phyloP scores from a whole-genome alignment of 208 protist species.

The Blastocrithidia nonstop region DNA sequence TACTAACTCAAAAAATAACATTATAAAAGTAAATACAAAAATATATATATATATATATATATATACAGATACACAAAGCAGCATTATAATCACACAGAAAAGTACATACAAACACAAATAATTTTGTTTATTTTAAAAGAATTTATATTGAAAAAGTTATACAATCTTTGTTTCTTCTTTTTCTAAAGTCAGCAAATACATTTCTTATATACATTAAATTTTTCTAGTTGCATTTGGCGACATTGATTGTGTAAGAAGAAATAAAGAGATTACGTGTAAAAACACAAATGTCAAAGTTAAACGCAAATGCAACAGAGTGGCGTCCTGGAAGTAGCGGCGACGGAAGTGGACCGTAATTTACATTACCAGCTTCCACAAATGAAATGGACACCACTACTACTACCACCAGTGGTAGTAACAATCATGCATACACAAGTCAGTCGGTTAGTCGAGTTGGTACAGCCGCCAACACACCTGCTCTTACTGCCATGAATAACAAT shows the following conservation, averaged over 20 bases:
- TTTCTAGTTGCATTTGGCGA: too few species aligned
- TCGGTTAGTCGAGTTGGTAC: too few species aligned
- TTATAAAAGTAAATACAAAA: not conserved
- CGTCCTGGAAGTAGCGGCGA: conserved; percentile 20
- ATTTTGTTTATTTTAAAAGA: conserved; percentile 8
- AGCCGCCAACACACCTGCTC: too few species aligned
- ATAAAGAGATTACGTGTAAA: too few species aligned
- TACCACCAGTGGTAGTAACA: too few species aligned
- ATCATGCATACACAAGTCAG: too few species aligned
- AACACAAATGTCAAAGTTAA: conserved; percentile 50
- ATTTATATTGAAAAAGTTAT: not conserved
- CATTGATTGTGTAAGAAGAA: too few species aligned
- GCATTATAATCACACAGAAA: not conserved
- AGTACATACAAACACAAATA: conserved; percentile 9
- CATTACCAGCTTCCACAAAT: not conserved
- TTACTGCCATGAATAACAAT: too few species aligned
- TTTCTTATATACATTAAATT: too few species aligned
- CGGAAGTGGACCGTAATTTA: too few species aligned
- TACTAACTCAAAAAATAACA: too few species aligned
- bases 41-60: not conserved
- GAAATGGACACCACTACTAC: not conserved
- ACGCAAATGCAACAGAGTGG: conserved; percentile 72
- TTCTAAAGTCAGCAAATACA: too few species aligned
- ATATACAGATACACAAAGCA: not conserved
- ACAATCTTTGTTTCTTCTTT: conserved; percentile 1